phyloP scores from a whole-genome alignment of 129 eudicot genomes.

The Artemisia annua region DNA sequence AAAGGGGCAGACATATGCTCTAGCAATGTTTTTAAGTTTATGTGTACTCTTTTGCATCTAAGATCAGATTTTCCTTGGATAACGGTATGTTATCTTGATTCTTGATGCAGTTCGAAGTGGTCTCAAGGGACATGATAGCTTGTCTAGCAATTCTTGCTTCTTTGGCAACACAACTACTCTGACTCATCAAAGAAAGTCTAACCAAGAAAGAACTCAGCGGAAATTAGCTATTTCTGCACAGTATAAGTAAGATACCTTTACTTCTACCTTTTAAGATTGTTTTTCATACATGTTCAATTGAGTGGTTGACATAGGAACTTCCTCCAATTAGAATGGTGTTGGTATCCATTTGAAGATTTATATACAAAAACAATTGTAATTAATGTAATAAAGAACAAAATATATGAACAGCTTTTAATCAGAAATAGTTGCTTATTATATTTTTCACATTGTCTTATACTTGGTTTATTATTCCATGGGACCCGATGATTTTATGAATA shows the following conservation, averaged over 20 bases:
- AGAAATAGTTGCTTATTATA: neutral
- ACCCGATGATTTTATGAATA: too few species aligned
- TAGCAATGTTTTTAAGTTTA: neutral
- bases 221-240: constrained; percentile 61
- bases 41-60: neutral
- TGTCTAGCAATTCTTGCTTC: constrained; percentile 41
- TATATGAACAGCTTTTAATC: neutral
- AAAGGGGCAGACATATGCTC: neutral
- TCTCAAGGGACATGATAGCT: constrained; percentile 40
- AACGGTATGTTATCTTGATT: constrained; percentile 19
- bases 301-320: neutral
- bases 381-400: neutral
- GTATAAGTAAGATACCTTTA: constrained; percentile 44
- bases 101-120: constrained; percentile 48
- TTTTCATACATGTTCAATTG: neutral
- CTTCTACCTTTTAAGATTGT: neutral
- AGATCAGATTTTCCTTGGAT: constrained; percentile 10
- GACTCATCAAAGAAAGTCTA: constrained; percentile 39
- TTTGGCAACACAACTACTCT: constrained; percentile 35
- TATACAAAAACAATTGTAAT: neutral
- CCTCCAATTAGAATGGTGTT: neutral
- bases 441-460: too few species aligned
- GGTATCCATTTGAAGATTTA: neutral
- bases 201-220: constrained; percentile 36
- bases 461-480: too few species aligned